These are phyloP conservation scores for Pleurotus giganteus DNA, from an alignment of 768 basidiomycete species.

Conservation along the genomic window DNA sequence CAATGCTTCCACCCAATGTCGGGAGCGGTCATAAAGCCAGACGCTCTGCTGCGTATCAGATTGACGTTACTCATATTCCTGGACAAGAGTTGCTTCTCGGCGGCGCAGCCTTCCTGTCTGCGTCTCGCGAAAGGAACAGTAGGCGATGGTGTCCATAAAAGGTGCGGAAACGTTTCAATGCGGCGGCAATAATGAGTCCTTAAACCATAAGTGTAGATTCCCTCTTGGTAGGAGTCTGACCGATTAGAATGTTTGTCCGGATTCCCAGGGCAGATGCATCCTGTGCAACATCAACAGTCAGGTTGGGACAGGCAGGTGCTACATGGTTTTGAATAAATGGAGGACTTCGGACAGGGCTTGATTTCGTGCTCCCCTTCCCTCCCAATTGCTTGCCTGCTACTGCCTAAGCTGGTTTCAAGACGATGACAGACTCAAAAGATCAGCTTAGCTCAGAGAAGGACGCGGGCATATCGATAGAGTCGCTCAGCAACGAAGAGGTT, in stretches of 20 bases:
- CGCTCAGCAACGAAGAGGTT: constrained; percentile 12
- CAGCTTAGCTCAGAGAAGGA: constrained; percentile 4
- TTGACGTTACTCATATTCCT: neutral
- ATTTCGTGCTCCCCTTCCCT: neutral
- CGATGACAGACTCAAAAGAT: constrained; percentile 7
- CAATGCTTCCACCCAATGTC: neutral
- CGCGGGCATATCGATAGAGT: constrained; percentile 18
- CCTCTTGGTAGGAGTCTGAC: constrained; percentile 2
- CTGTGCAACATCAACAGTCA: constrained; percentile 3
- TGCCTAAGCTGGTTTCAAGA: neutral
- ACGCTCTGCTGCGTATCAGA: too few relatives aligned
- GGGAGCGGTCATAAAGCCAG: too few relatives aligned
- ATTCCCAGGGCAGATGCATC: constrained; percentile 6
- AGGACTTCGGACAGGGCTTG: neutral
- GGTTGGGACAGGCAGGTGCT: neutral
- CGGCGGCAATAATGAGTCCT: constrained; percentile 4
- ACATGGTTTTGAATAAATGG: constrained; percentile 1
- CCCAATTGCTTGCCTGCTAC: neutral
- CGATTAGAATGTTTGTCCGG: constrained; percentile 1
- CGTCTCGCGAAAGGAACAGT: neutral
- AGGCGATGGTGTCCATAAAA: neutral
- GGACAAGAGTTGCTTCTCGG: neutral
- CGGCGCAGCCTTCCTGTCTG: neutral
- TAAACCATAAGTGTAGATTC: neutral
- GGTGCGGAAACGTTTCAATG: constrained; percentile 3